Evolutionary conservation across 1,139 yeast genomes (phyloP).

Genomic region (Eremothecium gossypii): DNA sequence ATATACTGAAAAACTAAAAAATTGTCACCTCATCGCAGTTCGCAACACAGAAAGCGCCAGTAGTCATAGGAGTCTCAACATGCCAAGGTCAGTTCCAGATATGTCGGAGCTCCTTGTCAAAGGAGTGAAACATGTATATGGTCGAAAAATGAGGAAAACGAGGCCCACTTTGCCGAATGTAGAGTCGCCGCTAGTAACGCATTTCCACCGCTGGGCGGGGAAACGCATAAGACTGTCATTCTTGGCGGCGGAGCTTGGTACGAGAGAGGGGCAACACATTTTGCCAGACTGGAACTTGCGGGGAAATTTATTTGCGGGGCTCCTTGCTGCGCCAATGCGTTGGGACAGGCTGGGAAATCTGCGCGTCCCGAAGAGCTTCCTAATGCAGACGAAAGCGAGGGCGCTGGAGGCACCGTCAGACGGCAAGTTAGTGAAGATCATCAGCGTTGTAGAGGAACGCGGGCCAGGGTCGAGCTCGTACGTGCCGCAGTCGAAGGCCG

Average conservation of each 20-base stretch:
- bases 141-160: background rate
- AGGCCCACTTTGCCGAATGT: constrained; percentile 1
- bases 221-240: constrained; percentile 16
- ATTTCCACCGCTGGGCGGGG: constrained; percentile 27
- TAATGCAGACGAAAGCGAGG: constrained; percentile 18
- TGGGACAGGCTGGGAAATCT: constrained; percentile 18
- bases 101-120: no score
- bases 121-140: no score
- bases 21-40: no score
- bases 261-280: constrained; percentile 1
- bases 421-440: constrained; percentile 1
- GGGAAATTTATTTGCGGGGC: constrained; percentile 21
- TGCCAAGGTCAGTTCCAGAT: no score
- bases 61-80: no score
- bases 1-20: no score
- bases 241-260: constrained; percentile 2
- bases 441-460: constrained; percentile 5
- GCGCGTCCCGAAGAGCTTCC: constrained; percentile 18
- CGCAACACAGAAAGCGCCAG: no score
- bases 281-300: constrained; percentile 10
- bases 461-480: constrained; percentile 18
- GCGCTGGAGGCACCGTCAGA: constrained; percentile 7
- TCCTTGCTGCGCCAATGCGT: constrained; percentile 25
- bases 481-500: constrained; percentile 13
- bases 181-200: constrained; percentile 18